Evolutionary conservation across 2,329 filamentous ascomycete genomes (phyloP).

Genomic region (Alternaria brassicicola): DNA sequence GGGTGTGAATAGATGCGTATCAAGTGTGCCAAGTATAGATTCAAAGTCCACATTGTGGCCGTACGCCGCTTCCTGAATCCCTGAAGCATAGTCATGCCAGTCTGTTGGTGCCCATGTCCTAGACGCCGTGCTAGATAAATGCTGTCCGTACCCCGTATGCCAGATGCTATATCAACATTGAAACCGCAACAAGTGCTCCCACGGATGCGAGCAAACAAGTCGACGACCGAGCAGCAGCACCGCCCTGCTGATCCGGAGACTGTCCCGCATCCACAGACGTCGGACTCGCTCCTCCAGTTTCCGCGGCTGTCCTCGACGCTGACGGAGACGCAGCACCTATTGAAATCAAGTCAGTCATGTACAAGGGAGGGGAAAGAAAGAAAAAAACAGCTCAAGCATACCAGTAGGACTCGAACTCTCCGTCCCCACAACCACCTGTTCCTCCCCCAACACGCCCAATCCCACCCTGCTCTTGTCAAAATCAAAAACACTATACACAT

Average conservation of each 20-base stretch:
- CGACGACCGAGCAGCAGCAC: background rate
- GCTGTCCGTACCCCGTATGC: background rate
- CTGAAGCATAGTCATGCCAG: background rate
- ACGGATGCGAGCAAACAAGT: background rate
- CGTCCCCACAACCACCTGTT: background rate
- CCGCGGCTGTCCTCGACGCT: background rate
- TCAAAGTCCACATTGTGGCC: background rate
- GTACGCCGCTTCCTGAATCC: background rate
- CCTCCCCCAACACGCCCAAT: slow-evolving; percentile 39
- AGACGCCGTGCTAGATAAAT: background rate
- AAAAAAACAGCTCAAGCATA: slow-evolving; percentile 3
- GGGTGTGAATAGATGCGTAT: background rate
- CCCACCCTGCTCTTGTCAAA: slow-evolving; percentile 70
- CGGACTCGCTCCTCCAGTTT: background rate
- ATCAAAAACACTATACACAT: slow-evolving; percentile 87
- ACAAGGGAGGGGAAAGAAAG: too few species aligned
- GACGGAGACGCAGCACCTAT: slow-evolving; percentile 3
- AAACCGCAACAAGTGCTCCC: background rate
- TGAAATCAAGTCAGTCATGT: background rate
- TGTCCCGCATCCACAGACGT: slow-evolving; percentile 1
- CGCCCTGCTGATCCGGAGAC: slow-evolving; percentile 8
- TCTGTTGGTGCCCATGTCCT: background rate
- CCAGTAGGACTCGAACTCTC: slow-evolving; percentile 6
- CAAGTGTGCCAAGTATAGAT: background rate
- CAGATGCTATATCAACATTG: slow-evolving; percentile 8